Percentiles rank a stretch among this genome's conserved stretches.
These are phyloP conservation scores for Starmerella floris DNA, from an alignment of 805 yeast genomes.

Conservation along the genomic window DNA sequence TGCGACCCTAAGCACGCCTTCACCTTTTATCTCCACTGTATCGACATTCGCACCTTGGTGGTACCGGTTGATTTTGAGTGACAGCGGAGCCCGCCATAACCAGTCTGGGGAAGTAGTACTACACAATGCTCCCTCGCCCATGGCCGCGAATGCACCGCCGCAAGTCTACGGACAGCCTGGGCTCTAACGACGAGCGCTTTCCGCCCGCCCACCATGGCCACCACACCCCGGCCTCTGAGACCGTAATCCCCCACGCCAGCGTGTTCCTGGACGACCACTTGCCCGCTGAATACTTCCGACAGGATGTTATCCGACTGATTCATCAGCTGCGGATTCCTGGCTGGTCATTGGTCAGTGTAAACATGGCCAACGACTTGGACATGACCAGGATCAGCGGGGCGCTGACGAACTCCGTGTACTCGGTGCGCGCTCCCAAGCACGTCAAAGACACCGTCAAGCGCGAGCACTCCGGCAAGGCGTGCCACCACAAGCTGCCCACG, in stretches of 20 bases:
- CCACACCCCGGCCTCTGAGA: conserved; percentile 1
- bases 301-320: conserved; percentile 55
- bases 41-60: too few relatives aligned
- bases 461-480: conserved; percentile 22
- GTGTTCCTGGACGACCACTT: conserved; percentile 59
- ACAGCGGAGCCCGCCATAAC: too few relatives aligned
- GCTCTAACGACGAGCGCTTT: not conserved
- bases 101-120: too few relatives aligned
- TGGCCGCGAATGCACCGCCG: too few relatives aligned
- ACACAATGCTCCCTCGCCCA: too few relatives aligned
- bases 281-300: conserved; percentile 74
- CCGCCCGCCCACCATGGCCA: not conserved
- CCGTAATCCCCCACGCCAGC: conserved; percentile 30
- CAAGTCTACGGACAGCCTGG: too few relatives aligned
- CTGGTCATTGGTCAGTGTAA: conserved; percentile 50
- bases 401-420: conserved; percentile 77
- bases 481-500: conserved; percentile 35
- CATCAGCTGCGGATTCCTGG: conserved; percentile 55
- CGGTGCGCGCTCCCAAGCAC: conserved; percentile 44
- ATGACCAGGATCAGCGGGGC: conserved; percentile 78
- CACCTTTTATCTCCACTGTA: too few relatives aligned
- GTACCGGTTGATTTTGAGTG: too few relatives aligned
- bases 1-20: too few relatives aligned
- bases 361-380: conserved; percentile 34
- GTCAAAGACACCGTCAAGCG: conserved; percentile 27